These are phyloP conservation scores for Musa beccarii DNA, from an alignment of 176 grass and related monocot genomes.

Conservation along the genomic window DNA sequence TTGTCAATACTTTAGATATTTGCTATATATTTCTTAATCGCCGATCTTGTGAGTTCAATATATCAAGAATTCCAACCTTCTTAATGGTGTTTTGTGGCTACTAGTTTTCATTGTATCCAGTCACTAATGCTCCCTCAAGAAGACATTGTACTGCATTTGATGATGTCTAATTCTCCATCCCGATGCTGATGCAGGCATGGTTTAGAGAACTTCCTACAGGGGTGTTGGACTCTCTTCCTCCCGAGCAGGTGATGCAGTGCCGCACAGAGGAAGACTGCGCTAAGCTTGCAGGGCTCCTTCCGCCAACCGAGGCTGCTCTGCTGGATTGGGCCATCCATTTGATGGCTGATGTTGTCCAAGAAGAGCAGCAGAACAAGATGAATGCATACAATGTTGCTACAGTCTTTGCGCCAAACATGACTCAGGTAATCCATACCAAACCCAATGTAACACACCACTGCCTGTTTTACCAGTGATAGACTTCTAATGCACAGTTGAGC, in stretches of 20 bases:
- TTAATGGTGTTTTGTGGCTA: too few relatives aligned
- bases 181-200: slow-evolving; percentile 43
- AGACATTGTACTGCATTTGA: too few relatives aligned
- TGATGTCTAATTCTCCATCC: slow-evolving; percentile 1
- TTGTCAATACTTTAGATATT: too few relatives aligned
- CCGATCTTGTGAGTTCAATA: too few relatives aligned
- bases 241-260: slow-evolving; percentile 74
- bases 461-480: neutral
- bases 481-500: too few relatives aligned
- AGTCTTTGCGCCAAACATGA: slow-evolving; percentile 87
- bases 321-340: slow-evolving; percentile 79
- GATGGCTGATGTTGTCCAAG: slow-evolving; percentile 75
- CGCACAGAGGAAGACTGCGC: slow-evolving; percentile 54
- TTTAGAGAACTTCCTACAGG: slow-evolving; percentile 64
- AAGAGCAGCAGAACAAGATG: slow-evolving; percentile 77
- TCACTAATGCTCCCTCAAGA: too few relatives aligned
- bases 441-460: neutral
- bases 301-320: slow-evolving; percentile 45
- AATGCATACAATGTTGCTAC: slow-evolving; percentile 70
- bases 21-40: too few relatives aligned
- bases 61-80: too few relatives aligned
- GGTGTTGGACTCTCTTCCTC: slow-evolving; percentile 52
- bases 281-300: slow-evolving; percentile 40
- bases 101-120: too few relatives aligned
- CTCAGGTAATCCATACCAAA: slow-evolving; percentile 38